Evolutionary conservation across 306 rosid species (phyloP).

Genomic region (Prosopis cineraria): DNA sequence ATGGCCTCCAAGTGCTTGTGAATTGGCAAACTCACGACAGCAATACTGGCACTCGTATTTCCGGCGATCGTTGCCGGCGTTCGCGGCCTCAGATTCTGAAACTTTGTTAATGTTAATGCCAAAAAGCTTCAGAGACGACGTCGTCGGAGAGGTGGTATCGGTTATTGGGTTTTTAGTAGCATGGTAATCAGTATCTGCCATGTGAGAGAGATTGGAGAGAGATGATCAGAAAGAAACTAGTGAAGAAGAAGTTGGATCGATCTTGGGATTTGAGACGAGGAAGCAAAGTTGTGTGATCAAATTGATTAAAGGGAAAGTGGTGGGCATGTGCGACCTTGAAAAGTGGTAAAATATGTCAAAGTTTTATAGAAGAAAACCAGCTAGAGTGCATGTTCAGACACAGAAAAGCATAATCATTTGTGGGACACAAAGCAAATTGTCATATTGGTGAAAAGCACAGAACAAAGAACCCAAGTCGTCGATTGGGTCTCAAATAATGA

Average conservation of each 20-base stretch:
- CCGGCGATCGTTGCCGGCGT: background rate
- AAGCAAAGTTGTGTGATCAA: background rate
- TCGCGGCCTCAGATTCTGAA: slow-evolving; percentile 26
- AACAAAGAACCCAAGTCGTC: slow-evolving; percentile 9
- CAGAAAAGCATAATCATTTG: slow-evolving; percentile 35
- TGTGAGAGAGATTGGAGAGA: background rate
- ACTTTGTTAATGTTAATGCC: slow-evolving; percentile 52
- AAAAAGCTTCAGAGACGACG: slow-evolving; percentile 50
- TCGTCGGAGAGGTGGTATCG: background rate
- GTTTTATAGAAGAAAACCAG: slow-evolving; percentile 21
- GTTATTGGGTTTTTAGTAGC: background rate
- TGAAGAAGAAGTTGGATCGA: background rate
- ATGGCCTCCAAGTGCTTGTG: slow-evolving; percentile 70
- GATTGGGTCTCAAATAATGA: background rate
- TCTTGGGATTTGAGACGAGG: slow-evolving; percentile 11
- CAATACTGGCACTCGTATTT: slow-evolving; percentile 63
- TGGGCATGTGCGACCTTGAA: slow-evolving; percentile 25
- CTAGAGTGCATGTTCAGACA: background rate
- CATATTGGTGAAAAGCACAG: background rate
- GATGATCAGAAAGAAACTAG: background rate
- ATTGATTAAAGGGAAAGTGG: background rate
- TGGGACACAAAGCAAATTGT: slow-evolving; percentile 27
- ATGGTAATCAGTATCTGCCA: slow-evolving; percentile 37
- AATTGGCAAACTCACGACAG: slow-evolving; percentile 51
- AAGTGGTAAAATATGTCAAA: background rate